These are phyloP conservation scores for Monosporascus ibericus DNA, from an alignment of 2,329 filamentous ascomycete species.

Conservation along the genomic window DNA sequence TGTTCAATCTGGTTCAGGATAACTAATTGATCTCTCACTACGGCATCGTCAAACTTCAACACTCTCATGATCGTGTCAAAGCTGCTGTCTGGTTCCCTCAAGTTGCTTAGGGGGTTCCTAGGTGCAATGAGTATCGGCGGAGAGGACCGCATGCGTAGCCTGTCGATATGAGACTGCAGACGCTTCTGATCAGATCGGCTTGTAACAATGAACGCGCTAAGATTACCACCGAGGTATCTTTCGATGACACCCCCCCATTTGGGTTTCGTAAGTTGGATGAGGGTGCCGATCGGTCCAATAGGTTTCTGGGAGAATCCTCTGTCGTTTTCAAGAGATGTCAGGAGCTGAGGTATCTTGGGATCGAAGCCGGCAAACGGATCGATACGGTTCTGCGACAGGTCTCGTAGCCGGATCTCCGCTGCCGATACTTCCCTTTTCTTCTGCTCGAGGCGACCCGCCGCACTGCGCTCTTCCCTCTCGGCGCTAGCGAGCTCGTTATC, in stretches of 20 bases:
- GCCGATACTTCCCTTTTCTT: slow-evolving; percentile 50
- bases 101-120: slow-evolving; percentile 47
- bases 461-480: slow-evolving; percentile 19
- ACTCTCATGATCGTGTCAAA: slow-evolving; percentile 76
- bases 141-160: slow-evolving; percentile 37
- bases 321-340: slow-evolving; percentile 66
- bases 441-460: slow-evolving; percentile 23
- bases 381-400: slow-evolving; percentile 50
- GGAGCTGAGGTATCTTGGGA: slow-evolving; percentile 53
- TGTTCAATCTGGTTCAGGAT: slow-evolving; percentile 82
- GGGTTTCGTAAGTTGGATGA: slow-evolving; percentile 70
- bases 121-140: slow-evolving; percentile 59
- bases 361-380: slow-evolving; percentile 61
- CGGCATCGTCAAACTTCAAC: slow-evolving; percentile 73
- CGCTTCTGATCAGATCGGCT: slow-evolving; percentile 69
- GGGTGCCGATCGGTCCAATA: slow-evolving; percentile 75
- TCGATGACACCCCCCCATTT: slow-evolving; percentile 83
- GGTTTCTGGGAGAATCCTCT: slow-evolving; percentile 63
- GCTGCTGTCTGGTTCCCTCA: slow-evolving; percentile 66
- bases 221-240: slow-evolving; percentile 59
- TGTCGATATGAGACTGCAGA: slow-evolving; percentile 60
- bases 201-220: slow-evolving; percentile 77
- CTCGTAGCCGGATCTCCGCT: slow-evolving; percentile 43
- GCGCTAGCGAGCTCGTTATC: slow-evolving; percentile 23
- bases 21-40: slow-evolving; percentile 75